Percentiles rank a stretch among this genome's conserved stretches.
Evolutionary conservation across 176 grass and related monocot species (phyloP).

Genomic region (Zea mays): DNA sequence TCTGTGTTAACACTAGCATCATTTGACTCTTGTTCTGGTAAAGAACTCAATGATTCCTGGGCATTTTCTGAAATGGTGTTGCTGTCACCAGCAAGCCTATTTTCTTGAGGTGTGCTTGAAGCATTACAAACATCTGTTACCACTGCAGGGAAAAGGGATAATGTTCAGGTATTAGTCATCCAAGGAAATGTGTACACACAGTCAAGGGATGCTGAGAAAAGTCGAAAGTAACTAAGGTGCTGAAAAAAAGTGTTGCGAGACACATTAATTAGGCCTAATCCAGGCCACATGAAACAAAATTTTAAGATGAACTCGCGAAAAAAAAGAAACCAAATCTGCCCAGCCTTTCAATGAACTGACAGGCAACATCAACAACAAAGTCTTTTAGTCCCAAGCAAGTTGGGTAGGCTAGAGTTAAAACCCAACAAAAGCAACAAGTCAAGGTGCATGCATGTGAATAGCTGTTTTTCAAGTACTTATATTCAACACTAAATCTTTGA

Average conservation of each 20-base stretch:
- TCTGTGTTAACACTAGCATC: slow-evolving; percentile 60
- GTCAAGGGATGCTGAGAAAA: background rate
- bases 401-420: too few species aligned
- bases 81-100: slow-evolving; percentile 31
- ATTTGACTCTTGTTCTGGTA: slow-evolving; percentile 55
- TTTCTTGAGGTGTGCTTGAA: slow-evolving; percentile 25
- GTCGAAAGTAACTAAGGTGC: background rate
- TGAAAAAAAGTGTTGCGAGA: background rate
- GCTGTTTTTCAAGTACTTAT: too few species aligned
- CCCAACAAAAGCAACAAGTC: too few species aligned
- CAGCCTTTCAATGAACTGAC: background rate
- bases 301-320: background rate
- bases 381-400: too few species aligned
- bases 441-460: too few species aligned
- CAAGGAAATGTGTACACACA: background rate
- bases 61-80: slow-evolving; percentile 35
- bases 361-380: background rate
- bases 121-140: slow-evolving; percentile 38
- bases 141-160: slow-evolving; percentile 6
- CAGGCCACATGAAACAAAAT: background rate
- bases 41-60: slow-evolving; percentile 35
- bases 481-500: too few species aligned
- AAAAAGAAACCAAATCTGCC: slow-evolving; percentile 1
- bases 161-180: background rate
- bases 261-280: background rate